phyloP scores from a whole-genome alignment of 768 basidiomycete species.

The Phaeotremella fagi region DNA sequence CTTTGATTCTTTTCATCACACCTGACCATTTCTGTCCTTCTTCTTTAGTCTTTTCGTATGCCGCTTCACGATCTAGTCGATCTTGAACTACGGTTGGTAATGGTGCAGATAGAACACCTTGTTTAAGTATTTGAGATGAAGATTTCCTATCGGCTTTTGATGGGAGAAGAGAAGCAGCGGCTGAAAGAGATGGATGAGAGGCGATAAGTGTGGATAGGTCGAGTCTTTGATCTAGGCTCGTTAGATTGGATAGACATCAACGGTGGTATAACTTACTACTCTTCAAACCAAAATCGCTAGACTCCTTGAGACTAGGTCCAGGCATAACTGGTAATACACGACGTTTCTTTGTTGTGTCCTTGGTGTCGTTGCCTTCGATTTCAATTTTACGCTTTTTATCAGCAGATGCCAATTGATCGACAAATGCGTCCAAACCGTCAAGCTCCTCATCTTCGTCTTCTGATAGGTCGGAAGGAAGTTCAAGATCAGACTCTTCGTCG shows the following conservation, averaged over 20 bases:
- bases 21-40: slow-evolving; percentile 92
- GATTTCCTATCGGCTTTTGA: slow-evolving; percentile 65
- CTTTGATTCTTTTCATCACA: slow-evolving; percentile 85
- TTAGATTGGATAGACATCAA: slow-evolving; percentile 7
- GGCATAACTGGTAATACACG: slow-evolving; percentile 67
- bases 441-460: slow-evolving; percentile 51
- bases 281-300: slow-evolving; percentile 64
- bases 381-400: slow-evolving; percentile 67
- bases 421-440: slow-evolving; percentile 65
- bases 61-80: slow-evolving; percentile 83
- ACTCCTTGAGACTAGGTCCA: slow-evolving; percentile 55
- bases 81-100: slow-evolving; percentile 82
- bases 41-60: slow-evolving; percentile 85
- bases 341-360: slow-evolving; percentile 51
- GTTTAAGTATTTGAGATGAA: slow-evolving; percentile 55
- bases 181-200: slow-evolving; percentile 58
- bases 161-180: slow-evolving; percentile 61
- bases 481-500: slow-evolving; percentile 49
- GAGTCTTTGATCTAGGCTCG: slow-evolving; percentile 46
- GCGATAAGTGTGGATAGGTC: slow-evolving; percentile 56
- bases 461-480: slow-evolving; percentile 38
- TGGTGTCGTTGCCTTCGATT: slow-evolving; percentile 55
- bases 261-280: slow-evolving; percentile 25
- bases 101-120: slow-evolving; percentile 68
- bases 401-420: slow-evolving; percentile 61